A percentile compares a stretch with the other conserved stretches of the same genome.
These are phyloP conservation scores for Henckelia pumila DNA, from an alignment of 257 asterid species.

Conservation along the genomic window DNA sequence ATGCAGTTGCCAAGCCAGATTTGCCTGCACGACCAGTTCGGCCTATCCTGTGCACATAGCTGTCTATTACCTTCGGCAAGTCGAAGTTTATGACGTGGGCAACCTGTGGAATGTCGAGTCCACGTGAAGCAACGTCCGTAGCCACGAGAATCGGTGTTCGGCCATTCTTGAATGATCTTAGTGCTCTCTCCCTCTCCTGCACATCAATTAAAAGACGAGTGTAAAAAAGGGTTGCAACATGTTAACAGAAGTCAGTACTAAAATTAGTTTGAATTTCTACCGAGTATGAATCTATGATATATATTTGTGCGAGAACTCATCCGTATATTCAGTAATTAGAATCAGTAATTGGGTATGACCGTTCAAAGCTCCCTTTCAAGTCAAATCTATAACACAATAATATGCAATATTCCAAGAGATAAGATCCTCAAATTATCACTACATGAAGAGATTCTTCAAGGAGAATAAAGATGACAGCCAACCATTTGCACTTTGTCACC, in stretches of 20 bases:
- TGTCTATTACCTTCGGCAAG: conserved; percentile 57
- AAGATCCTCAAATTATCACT: neutral
- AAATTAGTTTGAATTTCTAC: neutral
- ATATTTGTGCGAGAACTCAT: too few species aligned
- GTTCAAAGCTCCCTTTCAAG: neutral
- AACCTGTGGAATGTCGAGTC: conserved; percentile 71
- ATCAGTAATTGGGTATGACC: too few species aligned
- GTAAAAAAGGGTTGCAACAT: neutral
- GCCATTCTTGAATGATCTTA: conserved; percentile 57
- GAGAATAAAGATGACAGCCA: conserved; percentile 21
- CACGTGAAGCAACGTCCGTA: conserved; percentile 76
- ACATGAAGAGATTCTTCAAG: neutral
- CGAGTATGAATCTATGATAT: too few species aligned
- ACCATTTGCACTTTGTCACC: conserved; percentile 83
- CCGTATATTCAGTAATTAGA: too few species aligned
- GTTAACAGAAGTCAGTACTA: neutral
- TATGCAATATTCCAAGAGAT: neutral
- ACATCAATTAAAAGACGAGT: conserved; percentile 10
- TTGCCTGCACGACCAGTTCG: conserved; percentile 88
- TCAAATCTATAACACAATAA: neutral
- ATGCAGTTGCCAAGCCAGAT: conserved; percentile 79
- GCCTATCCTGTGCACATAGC: conserved; percentile 82
- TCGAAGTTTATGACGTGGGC: conserved; percentile 74
- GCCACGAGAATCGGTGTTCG: conserved; percentile 67
- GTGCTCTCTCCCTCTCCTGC: conserved; percentile 71